phyloP scores from a whole-genome alignment of 2,329 filamentous ascomycete genomes.

The Penicillium corylophilum region DNA sequence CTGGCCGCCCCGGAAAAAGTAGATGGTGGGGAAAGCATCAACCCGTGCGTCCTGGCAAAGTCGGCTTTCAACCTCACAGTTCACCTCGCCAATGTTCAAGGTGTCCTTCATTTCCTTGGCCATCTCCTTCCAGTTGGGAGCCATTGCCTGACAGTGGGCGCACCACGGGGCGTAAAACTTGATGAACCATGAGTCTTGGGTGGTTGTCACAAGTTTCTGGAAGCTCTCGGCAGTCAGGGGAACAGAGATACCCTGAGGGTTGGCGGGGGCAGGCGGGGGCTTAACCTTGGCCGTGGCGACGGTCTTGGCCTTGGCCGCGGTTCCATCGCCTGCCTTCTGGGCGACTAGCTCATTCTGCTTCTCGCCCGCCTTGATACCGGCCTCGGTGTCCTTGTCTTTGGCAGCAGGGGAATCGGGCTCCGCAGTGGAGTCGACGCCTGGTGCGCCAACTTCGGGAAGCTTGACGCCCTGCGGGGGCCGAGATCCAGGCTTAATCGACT shows the following conservation, averaged over 20 bases:
- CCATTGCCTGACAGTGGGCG: constrained; percentile 89
- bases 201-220: constrained; percentile 78
- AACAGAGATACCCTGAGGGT: constrained; percentile 72
- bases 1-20: constrained; percentile 90
- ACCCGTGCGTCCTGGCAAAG: constrained; percentile 91
- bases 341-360: constrained; percentile 43
- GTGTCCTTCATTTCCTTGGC: constrained; percentile 86
- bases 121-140: constrained; percentile 84
- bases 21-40: constrained; percentile 78
- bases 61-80: constrained; percentile 80
- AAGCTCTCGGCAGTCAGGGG: constrained; percentile 81
- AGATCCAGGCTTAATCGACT: constrained; percentile 76
- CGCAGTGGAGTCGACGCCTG: constrained; percentile 45
- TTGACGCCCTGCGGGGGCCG: constrained; percentile 65
- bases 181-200: constrained; percentile 93
- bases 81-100: constrained; percentile 92
- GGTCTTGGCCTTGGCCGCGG: constrained; percentile 47
- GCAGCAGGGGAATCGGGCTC: constrained; percentile 37
- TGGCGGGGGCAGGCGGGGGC: constrained; percentile 53
- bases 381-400: constrained; percentile 46
- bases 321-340: constrained; percentile 35
- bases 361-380: constrained; percentile 40
- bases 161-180: constrained; percentile 99
- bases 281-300: constrained; percentile 54
- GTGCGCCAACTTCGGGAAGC: constrained; percentile 70